Evolutionary conservation across 192 early-diverging fungal genomes (phyloP).

Genomic region (Glomus cerebriforme): DNA sequence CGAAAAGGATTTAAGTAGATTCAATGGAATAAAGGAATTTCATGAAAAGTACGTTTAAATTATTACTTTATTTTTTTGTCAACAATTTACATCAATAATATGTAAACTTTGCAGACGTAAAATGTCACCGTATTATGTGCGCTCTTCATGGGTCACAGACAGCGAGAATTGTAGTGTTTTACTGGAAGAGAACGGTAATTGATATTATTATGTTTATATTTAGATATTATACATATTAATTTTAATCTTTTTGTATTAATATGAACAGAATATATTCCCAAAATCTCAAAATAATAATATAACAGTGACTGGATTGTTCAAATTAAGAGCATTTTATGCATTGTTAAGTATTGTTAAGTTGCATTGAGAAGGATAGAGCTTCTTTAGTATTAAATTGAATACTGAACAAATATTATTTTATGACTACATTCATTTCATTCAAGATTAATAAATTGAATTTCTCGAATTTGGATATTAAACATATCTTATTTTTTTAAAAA

Average conservation of each 20-base stretch:
- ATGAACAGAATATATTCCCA: not conserved
- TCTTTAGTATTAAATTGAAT: no score
- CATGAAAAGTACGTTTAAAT: not conserved
- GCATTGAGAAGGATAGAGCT: no score
- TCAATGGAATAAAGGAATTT: constrained; percentile 2
- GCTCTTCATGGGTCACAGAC: constrained; percentile 8
- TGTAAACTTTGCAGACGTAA: not conserved
- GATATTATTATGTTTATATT: not conserved
- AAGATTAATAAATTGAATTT: no score
- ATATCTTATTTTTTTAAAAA: no score
- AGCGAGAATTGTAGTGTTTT: not conserved
- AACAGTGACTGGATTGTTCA: no score
- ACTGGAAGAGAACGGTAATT: constrained; percentile 7
- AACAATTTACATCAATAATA: not conserved
- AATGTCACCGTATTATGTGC: not conserved
- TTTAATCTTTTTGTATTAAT: not conserved
- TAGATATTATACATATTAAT: not conserved
- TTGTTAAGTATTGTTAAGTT: no score
- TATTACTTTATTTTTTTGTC: not conserved
- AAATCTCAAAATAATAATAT: not conserved
- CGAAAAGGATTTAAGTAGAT: constrained; percentile 9
- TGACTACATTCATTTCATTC: no score
- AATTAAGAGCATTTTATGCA: no score
- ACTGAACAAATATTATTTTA: no score
- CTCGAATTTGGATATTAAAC: no score